phyloP scores from a whole-genome alignment of 2,329 filamentous ascomycete species.

The Colletotrichum sp. region DNA sequence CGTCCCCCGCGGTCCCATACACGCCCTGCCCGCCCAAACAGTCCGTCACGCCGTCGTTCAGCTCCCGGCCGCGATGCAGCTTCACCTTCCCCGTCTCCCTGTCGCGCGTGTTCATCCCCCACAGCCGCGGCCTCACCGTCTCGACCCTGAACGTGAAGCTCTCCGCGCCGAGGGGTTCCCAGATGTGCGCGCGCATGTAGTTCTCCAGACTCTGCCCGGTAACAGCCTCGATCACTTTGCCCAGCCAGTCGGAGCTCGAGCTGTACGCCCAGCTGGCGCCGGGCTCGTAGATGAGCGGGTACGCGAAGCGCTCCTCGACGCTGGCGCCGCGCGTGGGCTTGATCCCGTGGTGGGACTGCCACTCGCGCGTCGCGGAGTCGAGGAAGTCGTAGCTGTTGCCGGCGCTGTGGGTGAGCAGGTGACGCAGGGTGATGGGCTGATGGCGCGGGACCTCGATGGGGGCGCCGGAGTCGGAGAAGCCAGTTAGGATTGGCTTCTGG shows the following conservation, averaged over 20 bases:
- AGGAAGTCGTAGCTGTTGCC: slow-evolving; percentile 52
- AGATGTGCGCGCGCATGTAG: slow-evolving; percentile 49
- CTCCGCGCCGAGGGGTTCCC: slow-evolving; percentile 22
- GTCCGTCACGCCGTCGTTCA: slow-evolving; percentile 22
- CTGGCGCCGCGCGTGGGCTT: slow-evolving; percentile 34
- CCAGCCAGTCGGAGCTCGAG: slow-evolving; percentile 56
- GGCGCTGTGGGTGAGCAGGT: slow-evolving; percentile 57
- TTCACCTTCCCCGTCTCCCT: slow-evolving; percentile 12
- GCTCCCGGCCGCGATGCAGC: background rate
- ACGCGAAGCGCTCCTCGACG: slow-evolving; percentile 46
- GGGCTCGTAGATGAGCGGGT: slow-evolving; percentile 56
- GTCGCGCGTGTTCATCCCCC: slow-evolving; percentile 22
- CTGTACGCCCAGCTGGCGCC: slow-evolving; percentile 57
- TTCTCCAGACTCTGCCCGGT: slow-evolving; percentile 47
- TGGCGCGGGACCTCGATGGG: slow-evolving; percentile 36
- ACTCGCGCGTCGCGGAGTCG: slow-evolving; percentile 32
- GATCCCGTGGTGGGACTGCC: slow-evolving; percentile 19
- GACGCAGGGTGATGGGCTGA: slow-evolving; percentile 51
- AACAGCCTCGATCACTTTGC: slow-evolving; percentile 53
- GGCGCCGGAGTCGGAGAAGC: slow-evolving; percentile 45
- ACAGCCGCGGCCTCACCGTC: background rate
- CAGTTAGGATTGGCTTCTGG: slow-evolving; percentile 50
- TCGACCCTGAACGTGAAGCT: slow-evolving; percentile 18
- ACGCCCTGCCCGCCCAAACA: slow-evolving; percentile 40
- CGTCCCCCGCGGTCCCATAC: slow-evolving; percentile 42